phyloP scores from a whole-genome alignment of 371 early-diverging fungal genomes.

The Mucor sp. region DNA sequence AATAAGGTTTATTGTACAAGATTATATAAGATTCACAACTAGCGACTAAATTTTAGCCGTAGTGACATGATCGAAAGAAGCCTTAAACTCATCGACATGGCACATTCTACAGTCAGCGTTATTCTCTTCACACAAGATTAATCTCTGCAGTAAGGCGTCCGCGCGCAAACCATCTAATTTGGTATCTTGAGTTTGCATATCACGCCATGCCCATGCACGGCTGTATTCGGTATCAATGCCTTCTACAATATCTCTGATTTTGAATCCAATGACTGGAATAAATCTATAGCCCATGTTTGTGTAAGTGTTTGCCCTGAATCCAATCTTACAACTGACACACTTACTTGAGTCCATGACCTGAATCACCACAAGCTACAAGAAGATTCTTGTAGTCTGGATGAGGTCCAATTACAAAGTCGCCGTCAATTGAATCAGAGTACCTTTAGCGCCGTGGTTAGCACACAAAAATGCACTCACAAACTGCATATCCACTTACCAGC shows the following conservation, averaged over 20 bases:
- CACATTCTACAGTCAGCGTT: constrained; percentile 23
- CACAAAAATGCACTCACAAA: not conserved
- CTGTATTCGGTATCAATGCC: constrained; percentile 29
- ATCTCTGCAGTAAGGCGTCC: constrained; percentile 17
- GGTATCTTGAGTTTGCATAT: constrained; percentile 23
- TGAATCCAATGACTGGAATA: constrained; percentile 35
- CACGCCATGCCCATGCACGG: constrained; percentile 32
- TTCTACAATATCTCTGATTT: constrained; percentile 37
- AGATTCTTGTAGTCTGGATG: constrained; percentile 47
- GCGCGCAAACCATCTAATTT: constrained; percentile 25
- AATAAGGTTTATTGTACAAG: not conserved
- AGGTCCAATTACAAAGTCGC: constrained; percentile 42
- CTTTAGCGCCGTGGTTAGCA: constrained; percentile 9
- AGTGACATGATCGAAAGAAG: not conserved
- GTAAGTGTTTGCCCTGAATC: not conserved
- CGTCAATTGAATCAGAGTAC: constrained; percentile 51
- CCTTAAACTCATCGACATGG: constrained; percentile 18
- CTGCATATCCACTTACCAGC: constrained; percentile 32
- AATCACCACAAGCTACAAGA: constrained; percentile 48
- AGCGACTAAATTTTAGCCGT: not conserved
- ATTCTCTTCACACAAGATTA: constrained; percentile 16
- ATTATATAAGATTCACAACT: not conserved
- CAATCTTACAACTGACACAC: not conserved
- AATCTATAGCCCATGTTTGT: constrained; percentile 20
- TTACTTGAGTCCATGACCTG: constrained; percentile 58